Evolutionary conservation across 2,329 filamentous ascomycete genomes (phyloP).

Genomic region (Botrytis cinerea): DNA sequence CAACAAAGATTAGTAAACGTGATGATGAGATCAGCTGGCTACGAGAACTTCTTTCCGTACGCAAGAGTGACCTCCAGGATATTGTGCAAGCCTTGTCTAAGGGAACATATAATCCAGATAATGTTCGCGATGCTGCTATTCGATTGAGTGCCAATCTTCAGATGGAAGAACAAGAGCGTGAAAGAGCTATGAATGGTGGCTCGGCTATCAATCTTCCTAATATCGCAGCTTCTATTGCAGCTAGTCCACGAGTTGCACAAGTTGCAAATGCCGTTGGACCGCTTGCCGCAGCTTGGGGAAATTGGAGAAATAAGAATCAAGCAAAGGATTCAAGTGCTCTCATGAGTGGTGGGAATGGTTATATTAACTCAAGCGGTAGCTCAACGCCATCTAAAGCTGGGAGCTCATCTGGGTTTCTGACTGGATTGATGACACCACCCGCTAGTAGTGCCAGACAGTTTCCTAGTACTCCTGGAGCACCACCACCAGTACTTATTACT

Average conservation of each 20-base stretch:
- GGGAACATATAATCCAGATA: constrained; percentile 73
- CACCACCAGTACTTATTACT: constrained; percentile 42
- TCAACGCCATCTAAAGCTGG: constrained; percentile 38
- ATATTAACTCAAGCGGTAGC: constrained; percentile 28
- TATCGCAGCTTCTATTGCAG: constrained; percentile 67
- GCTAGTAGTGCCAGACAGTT: constrained; percentile 51
- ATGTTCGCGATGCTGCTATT: constrained; percentile 87
- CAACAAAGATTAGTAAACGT: constrained; percentile 81
- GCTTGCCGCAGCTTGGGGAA: constrained; percentile 90
- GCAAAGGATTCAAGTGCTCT: constrained; percentile 43
- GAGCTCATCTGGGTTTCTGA: constrained; percentile 61
- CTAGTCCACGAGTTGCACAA: constrained; percentile 76
- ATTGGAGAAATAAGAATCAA: constrained; percentile 68
- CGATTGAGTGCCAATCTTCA: constrained; percentile 91
- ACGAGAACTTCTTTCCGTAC: constrained; percentile 86
- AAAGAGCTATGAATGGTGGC: constrained; percentile 74
- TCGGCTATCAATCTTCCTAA: constrained; percentile 70
- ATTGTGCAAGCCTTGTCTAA: constrained; percentile 79
- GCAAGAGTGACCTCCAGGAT: constrained; percentile 88
- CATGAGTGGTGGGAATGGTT: constrained; percentile 27
- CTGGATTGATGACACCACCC: constrained; percentile 87
- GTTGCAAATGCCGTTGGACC: constrained; percentile 79
- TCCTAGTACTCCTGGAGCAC: constrained; percentile 19
- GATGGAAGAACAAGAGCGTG: constrained; percentile 96
- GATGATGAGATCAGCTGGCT: constrained; percentile 96